phyloP scores from a whole-genome alignment of 768 basidiomycete species.

The Xanthoconium stramineum region DNA sequence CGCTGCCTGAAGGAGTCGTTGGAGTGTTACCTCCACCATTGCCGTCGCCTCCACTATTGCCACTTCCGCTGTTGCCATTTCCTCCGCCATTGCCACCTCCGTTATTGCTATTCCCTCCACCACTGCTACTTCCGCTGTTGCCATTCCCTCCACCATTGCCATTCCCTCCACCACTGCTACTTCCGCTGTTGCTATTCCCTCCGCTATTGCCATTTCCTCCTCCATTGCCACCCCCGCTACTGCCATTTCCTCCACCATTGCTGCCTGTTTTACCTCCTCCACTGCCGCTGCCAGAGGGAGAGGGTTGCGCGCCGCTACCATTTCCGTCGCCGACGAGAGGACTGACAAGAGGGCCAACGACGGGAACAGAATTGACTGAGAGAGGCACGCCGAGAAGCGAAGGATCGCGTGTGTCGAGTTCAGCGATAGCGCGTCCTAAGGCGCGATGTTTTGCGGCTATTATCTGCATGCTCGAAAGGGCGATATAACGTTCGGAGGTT shows the following conservation, averaged over 20 bases:
- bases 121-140: not conserved
- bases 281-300: not conserved
- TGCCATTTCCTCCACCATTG: not conserved
- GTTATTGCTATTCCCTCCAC: not conserved
- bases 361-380: constrained; percentile 31
- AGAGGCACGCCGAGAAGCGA: constrained; percentile 37
- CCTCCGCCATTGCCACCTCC: not conserved
- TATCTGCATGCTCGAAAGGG: constrained; percentile 14
- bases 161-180: not conserved
- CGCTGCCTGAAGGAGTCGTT: not conserved
- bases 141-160: not conserved
- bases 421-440: constrained; percentile 8
- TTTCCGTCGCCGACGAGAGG: constrained; percentile 30
- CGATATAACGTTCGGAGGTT: constrained; percentile 1
- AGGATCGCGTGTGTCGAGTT: constrained; percentile 37
- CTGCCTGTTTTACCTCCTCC: not conserved
- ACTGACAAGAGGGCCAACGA: constrained; percentile 36
- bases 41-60: not conserved
- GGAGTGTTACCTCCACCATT: not conserved
- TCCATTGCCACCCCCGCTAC: not conserved
- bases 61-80: not conserved
- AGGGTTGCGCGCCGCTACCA: not conserved
- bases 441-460: constrained; percentile 8
- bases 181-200: not conserved
- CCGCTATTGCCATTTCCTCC: not conserved